These are phyloP conservation scores for Penicillium sp. DNA, from an alignment of 2,329 filamentous ascomycete species.

Conservation along the genomic window DNA sequence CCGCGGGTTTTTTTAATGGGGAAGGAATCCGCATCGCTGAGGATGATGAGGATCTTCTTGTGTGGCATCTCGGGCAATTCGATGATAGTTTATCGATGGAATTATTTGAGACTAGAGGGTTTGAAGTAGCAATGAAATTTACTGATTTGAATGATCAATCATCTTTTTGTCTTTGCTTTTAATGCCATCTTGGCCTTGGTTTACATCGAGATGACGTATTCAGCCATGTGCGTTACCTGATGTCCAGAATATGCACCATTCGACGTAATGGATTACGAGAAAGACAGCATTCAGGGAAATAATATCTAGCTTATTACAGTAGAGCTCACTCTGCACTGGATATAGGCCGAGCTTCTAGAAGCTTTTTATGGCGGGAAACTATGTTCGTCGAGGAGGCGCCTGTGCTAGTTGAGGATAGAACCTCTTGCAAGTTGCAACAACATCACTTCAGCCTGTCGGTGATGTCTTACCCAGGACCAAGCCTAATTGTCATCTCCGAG, in stretches of 20 bases:
- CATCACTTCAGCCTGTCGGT: neutral
- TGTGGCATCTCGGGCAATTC: constrained; percentile 16
- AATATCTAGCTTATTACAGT: neutral
- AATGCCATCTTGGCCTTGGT: neutral
- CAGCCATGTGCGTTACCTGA: neutral
- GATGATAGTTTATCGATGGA: too few relatives aligned
- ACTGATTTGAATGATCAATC: neutral
- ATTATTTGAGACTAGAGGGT: neutral
- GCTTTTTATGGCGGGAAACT: too few relatives aligned
- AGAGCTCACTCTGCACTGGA: too few relatives aligned
- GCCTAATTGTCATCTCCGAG: too few relatives aligned
- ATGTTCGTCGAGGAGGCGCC: neutral
- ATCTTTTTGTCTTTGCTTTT: neutral
- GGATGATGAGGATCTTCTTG: constrained; percentile 49
- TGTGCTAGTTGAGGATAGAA: neutral
- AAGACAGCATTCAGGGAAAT: neutral
- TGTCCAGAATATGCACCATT: neutral
- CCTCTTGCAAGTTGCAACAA: neutral
- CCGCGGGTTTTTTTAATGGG: constrained; percentile 35
- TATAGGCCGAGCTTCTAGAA: neutral
- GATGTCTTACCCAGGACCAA: too few relatives aligned
- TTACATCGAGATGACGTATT: neutral
- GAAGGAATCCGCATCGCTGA: constrained; percentile 47
- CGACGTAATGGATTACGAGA: neutral
- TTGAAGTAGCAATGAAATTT: neutral